A percentile compares a stretch with the other conserved stretches of the same genome.
Conservation (phyloP, 768 basidiomycete genomes). For the Phanerochaete sordida region DNA sequence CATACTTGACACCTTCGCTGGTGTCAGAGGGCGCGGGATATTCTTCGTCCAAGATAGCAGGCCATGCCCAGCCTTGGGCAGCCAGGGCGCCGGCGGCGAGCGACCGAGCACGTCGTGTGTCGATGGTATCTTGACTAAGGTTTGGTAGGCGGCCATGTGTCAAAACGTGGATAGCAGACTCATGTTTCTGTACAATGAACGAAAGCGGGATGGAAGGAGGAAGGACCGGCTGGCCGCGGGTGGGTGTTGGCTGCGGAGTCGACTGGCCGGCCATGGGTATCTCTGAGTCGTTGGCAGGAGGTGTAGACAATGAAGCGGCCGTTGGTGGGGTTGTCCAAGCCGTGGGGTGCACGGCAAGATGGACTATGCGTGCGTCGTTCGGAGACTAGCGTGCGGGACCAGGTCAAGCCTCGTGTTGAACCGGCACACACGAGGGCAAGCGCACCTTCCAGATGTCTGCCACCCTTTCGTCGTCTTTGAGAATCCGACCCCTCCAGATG, state of each 20-base stretch:
- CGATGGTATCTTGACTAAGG: background rate
- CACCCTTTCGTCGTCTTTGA: constrained; percentile 63
- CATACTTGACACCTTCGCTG: constrained; percentile 31
- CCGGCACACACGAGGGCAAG: constrained; percentile 1
- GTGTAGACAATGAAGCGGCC: constrained; percentile 11
- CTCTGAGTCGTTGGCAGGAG: constrained; percentile 6
- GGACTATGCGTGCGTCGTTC: constrained; percentile 59
- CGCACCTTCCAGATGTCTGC: constrained; percentile 69
- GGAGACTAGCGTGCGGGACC: constrained; percentile 37
- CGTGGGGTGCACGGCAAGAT: constrained; percentile 77
- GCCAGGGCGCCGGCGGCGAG: constrained; percentile 27
- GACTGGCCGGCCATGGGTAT: background rate
- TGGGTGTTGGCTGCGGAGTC: background rate
- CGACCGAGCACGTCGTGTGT: constrained; percentile 12
- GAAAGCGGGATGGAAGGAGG: constrained; percentile 14
- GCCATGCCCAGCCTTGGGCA: constrained; percentile 39
- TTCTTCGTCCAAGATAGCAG: constrained; percentile 36
- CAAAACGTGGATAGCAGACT: constrained; percentile 22
- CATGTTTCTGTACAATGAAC: constrained; percentile 24
- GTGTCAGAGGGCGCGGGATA: constrained; percentile 24
- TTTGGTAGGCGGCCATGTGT: constrained; percentile 4
- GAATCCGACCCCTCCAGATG: constrained; percentile 69
- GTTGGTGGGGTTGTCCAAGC: constrained; percentile 65
- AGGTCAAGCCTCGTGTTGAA: background rate
- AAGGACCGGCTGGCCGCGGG: constrained; percentile 1